These are phyloP conservation scores for Beauveria bassiana DNA, from an alignment of 2,329 filamentous ascomycete species.

Conservation along the genomic window DNA sequence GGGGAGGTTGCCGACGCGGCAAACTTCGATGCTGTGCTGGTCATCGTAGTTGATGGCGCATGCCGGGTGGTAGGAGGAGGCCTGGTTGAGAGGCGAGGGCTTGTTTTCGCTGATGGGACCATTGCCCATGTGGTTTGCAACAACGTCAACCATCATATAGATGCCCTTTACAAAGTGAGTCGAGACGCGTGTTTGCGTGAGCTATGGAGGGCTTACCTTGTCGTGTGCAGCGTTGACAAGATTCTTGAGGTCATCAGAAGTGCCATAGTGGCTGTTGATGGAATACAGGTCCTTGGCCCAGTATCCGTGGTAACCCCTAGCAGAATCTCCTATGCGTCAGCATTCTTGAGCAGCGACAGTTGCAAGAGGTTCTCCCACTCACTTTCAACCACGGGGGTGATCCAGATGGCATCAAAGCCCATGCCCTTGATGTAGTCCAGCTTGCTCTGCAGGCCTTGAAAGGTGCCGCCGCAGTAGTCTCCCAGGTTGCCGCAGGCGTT, in stretches of 20 bases:
- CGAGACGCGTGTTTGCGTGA: not conserved
- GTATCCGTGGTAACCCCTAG: conserved; percentile 47
- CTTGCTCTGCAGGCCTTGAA: conserved; percentile 47
- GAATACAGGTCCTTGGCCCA: conserved; percentile 42
- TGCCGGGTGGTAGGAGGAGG: conserved; percentile 52
- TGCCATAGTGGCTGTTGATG: conserved; percentile 53
- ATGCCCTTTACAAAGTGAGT: conserved; percentile 20
- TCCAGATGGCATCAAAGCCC: conserved; percentile 52
- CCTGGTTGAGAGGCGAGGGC: conserved; percentile 39
- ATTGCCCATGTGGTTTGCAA: conserved; percentile 51
- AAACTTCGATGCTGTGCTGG: conserved; percentile 39
- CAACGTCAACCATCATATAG: conserved; percentile 55
- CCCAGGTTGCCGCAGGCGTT: conserved; percentile 32
- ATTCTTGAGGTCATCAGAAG: conserved; percentile 47
- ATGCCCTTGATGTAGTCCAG: conserved; percentile 57
- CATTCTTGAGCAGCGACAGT: not conserved
- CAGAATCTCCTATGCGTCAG: conserved; percentile 21
- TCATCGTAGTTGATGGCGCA: conserved; percentile 51
- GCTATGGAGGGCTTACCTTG: conserved; percentile 33
- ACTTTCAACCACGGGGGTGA: conserved; percentile 47
- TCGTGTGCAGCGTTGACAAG: conserved; percentile 48
- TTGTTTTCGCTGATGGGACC: conserved; percentile 38
- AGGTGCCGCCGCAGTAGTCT: conserved; percentile 55
- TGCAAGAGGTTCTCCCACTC: conserved; percentile 13
- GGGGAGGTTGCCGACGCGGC: conserved; percentile 47